Percentiles rank a stretch among this genome's conserved stretches.
These are phyloP conservation scores for Sungouiella blattae DNA, from an alignment of 805 yeast genomes.

Conservation along the genomic window DNA sequence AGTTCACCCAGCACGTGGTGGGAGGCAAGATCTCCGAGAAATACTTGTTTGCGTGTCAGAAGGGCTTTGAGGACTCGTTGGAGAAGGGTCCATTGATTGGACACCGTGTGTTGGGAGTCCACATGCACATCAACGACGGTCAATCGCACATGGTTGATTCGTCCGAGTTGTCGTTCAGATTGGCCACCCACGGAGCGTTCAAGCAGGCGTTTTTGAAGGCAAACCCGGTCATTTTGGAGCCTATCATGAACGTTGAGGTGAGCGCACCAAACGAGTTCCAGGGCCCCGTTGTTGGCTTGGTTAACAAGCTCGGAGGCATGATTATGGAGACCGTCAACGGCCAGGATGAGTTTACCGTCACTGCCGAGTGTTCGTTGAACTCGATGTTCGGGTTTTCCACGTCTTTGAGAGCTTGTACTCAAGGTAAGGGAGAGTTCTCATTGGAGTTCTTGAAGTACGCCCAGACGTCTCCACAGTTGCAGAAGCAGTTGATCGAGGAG, in stretches of 20 bases:
- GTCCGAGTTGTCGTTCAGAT: conserved; percentile 89
- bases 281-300: conserved; percentile 83
- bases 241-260: conserved; percentile 90
- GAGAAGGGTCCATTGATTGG: conserved; percentile 97
- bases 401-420: conserved; percentile 90
- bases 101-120: conserved; percentile 86
- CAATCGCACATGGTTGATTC: conserved; percentile 96
- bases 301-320: conserved; percentile 89
- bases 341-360: conserved; percentile 88
- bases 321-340: conserved; percentile 93
- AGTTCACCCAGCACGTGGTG: conserved; percentile 81
- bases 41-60: conserved; percentile 87
- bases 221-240: conserved; percentile 87
- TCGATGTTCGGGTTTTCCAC: conserved; percentile 96
- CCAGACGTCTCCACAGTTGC: conserved; percentile 87
- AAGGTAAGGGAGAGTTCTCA: conserved; percentile 98
- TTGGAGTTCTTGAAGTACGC: conserved; percentile 91
- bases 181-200: conserved; percentile 91
- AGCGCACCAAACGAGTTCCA: conserved; percentile 97
- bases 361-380: conserved; percentile 95
- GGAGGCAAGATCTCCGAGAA: conserved; percentile 98
- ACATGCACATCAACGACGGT: conserved; percentile 96
- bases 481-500: conserved; percentile 84
- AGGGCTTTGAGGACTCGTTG: conserved; percentile 92
- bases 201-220: conserved; percentile 83